These are phyloP conservation scores for Phoenix dactylifera DNA, from an alignment of 176 grass and related monocot genomes.

Conservation along the genomic window DNA sequence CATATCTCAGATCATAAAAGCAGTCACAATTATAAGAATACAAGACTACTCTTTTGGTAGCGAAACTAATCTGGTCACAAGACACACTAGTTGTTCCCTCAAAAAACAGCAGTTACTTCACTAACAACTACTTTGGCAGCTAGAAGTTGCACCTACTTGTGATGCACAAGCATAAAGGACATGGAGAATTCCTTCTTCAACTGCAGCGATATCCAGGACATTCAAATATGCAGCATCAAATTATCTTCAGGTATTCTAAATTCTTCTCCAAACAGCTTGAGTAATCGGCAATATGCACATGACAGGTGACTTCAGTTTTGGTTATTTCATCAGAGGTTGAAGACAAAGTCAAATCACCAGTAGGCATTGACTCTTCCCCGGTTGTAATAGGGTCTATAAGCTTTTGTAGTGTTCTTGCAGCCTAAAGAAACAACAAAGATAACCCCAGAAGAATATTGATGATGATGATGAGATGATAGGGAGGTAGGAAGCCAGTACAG, in stretches of 20 bases:
- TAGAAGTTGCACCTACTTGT: conserved; percentile 38
- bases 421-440: conserved; percentile 38
- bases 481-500: neutral
- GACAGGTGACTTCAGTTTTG: conserved; percentile 39
- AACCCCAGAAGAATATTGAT: neutral
- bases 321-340: conserved; percentile 37
- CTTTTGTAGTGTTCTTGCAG: conserved; percentile 53
- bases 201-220: conserved; percentile 82
- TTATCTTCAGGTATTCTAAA: conserved; percentile 42
- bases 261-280: conserved; percentile 80
- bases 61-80: neutral
- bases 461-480: neutral
- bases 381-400: conserved; percentile 44
- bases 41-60: neutral
- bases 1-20: conserved; percentile 33
- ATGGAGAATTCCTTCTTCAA: conserved; percentile 97
- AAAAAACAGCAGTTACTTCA: neutral
- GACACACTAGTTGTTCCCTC: neutral
- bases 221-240: conserved; percentile 55
- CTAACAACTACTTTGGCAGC: neutral
- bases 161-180: conserved; percentile 70
- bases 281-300: conserved; percentile 43
- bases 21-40: conserved; percentile 1
- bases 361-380: conserved; percentile 23
- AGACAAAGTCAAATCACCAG: conserved; percentile 15